These are phyloP conservation scores for Cocos nucifera DNA, from an alignment of 176 grass and related monocot genomes.

Conservation along the genomic window DNA sequence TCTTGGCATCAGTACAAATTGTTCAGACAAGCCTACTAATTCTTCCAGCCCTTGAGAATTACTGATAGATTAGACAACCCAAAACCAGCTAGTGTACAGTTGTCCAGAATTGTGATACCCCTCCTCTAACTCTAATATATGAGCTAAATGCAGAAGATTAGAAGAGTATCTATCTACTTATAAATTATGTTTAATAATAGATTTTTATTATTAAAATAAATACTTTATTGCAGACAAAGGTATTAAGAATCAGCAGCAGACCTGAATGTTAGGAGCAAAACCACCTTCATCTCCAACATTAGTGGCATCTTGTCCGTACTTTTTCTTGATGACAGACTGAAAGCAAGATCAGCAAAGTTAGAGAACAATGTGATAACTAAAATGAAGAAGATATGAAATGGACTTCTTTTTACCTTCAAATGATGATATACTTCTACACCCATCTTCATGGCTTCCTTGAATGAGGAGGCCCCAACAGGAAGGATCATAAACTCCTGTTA, in stretches of 20 bases:
- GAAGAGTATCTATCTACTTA: too few species aligned
- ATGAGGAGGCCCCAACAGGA: slow-evolving; percentile 63
- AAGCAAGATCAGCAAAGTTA: neutral
- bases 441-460: slow-evolving; percentile 99
- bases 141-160: too few species aligned
- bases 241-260: neutral
- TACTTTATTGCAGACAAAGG: too few species aligned
- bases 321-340: slow-evolving; percentile 93
- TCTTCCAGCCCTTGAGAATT: neutral
- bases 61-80: too few species aligned
- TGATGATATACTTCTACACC: slow-evolving; percentile 94
- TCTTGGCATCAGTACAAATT: too few species aligned
- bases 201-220: too few species aligned
- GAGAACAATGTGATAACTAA: too few species aligned
- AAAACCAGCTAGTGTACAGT: too few species aligned
- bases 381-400: neutral
- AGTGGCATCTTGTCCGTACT: slow-evolving; percentile 93
- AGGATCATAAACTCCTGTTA: slow-evolving; percentile 96
- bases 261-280: slow-evolving; percentile 99
- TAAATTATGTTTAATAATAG: too few species aligned
- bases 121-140: too few species aligned
- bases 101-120: too few species aligned
- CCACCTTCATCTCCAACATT: slow-evolving; percentile 98
- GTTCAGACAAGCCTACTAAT: neutral
- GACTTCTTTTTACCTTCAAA: slow-evolving; percentile 45